A percentile compares a stretch with the other conserved stretches of the same genome.
Evolutionary conservation across 2,329 filamentous ascomycete genomes (phyloP).

Genomic region (Tolypocladium tropicale): DNA sequence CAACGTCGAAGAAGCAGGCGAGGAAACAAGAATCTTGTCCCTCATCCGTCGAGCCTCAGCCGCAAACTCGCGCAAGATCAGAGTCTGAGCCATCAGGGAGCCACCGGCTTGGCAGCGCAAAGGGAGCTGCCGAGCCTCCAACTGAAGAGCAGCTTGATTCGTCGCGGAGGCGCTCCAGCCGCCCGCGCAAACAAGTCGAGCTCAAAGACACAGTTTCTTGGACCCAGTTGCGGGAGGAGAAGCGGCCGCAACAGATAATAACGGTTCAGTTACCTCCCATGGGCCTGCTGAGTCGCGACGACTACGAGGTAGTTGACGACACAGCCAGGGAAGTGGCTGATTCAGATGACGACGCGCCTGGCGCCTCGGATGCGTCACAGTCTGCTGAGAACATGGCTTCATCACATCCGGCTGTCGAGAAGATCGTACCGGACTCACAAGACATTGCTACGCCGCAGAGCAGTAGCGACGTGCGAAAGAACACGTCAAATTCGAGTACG

Average conservation of each 20-base stretch:
- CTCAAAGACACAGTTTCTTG: constrained; percentile 20
- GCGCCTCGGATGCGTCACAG: constrained; percentile 2
- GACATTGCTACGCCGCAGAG: constrained; percentile 10
- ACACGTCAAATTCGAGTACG: neutral
- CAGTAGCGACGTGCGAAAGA: neutral
- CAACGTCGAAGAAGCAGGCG: neutral
- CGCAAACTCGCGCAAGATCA: neutral
- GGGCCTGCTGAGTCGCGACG: constrained; percentile 2
- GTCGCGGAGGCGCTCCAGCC: neutral
- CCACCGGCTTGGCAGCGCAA: neutral
- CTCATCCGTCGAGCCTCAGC: neutral
- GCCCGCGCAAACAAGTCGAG: constrained; percentile 14
- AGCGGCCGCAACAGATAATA: constrained; percentile 3
- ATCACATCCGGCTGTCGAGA: neutral
- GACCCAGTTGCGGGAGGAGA: constrained; percentile 11
- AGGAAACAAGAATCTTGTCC: neutral
- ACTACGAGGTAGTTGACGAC: constrained; percentile 6
- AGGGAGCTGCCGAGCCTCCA: neutral
- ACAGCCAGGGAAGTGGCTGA: neutral
- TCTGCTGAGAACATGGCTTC: constrained; percentile 1
- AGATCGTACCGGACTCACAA: constrained; percentile 18
- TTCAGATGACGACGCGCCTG: neutral
- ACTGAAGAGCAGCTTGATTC: neutral
- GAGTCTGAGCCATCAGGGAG: neutral
- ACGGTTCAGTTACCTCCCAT: constrained; percentile 7